Evolutionary conservation across 495 filamentous ascomycete genomes (phyloP), one percentile per base, ranked within the genome.

Genomic region (Thermothielavioides terrestris): DNA sequence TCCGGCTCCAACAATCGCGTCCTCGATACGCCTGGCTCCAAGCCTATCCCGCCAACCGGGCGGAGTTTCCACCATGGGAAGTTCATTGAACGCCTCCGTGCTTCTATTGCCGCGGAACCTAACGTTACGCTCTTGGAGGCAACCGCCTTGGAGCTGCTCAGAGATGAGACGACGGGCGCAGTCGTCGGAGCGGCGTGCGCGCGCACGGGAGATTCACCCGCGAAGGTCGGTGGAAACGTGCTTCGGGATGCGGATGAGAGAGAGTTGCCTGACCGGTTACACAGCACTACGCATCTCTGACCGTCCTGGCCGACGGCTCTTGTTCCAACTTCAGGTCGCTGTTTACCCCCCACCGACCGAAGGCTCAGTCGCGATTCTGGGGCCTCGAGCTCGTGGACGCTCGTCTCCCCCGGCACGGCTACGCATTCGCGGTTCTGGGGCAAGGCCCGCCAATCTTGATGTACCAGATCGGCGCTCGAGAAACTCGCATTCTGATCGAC

Each of bases 21-120:
- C 41, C 31, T 6, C 32, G 41, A 7, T 9, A n/a, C 31, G 8
- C 4, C 2, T n/a, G 25, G 10, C 5, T 7, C 7, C 20, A 38
- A 32, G 12, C 42, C 45, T 8, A 53, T 45, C 15, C 55, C 50
- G 36, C 77, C 76, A 5, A 64, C 75, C 45, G 81, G 81, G 11
- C 68, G 79, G 18, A 69, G 69, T 37, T 83, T 84, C 50, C 80
- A 83, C 60, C 80, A 84, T 62, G 81, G 81, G 18, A 71, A 74
- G 15, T 81, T 84, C 50, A 73, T 84, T 40, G 70, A 69, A 66
- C 77, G 74, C 51, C 54, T 84, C 12, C 48, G 48, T 3, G 11
- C 15, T 4, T 21, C 36, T 26, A 39, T 42, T 7, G 21, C 22
- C n/a, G 18, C 26, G 6, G 12, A 14, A 10, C 27, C 36, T 3